Percentiles rank a stretch among this genome's conserved stretches.
Conservation (phyloP, 768 basidiomycete genomes). For the Mycena olivaceomarginata region DNA sequence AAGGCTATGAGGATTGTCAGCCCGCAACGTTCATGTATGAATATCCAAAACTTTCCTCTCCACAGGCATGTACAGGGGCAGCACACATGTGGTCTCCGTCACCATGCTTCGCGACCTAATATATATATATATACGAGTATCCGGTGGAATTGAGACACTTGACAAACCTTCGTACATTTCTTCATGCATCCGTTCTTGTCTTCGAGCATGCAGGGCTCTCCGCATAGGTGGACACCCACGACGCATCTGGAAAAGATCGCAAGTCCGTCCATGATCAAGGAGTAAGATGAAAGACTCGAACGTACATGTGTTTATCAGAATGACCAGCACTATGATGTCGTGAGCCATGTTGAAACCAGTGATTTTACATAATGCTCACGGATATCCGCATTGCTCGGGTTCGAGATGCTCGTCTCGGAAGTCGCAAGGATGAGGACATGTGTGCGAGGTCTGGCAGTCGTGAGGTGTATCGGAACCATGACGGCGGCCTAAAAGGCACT, state of each 20-base stretch:
- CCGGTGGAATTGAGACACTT: neutral
- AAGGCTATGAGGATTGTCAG: conserved; percentile 58
- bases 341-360: neutral
- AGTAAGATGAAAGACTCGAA: neutral
- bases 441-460: conserved; percentile 70
- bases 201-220: conserved; percentile 65
- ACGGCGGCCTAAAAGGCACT: conserved; percentile 65
- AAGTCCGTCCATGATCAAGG: neutral
- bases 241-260: conserved; percentile 63
- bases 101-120: conserved; percentile 66
- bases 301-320: conserved; percentile 72
- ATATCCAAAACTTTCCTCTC: conserved; percentile 58
- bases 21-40: neutral
- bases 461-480: conserved; percentile 65
- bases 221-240: conserved; percentile 71
- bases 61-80: conserved; percentile 72
- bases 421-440: conserved; percentile 65
- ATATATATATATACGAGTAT: neutral
- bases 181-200: conserved; percentile 70
- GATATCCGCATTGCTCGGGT: conserved; percentile 62
- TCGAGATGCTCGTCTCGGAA: conserved; percentile 59
- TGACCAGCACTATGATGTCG: conserved; percentile 71
- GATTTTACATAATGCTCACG: conserved; percentile 54
- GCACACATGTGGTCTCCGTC: conserved; percentile 73
- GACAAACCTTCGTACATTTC: conserved; percentile 69